Base-by-base conservation (phyloP, 805 yeast genomes). In the Suhomyces faveliae region DNA sequence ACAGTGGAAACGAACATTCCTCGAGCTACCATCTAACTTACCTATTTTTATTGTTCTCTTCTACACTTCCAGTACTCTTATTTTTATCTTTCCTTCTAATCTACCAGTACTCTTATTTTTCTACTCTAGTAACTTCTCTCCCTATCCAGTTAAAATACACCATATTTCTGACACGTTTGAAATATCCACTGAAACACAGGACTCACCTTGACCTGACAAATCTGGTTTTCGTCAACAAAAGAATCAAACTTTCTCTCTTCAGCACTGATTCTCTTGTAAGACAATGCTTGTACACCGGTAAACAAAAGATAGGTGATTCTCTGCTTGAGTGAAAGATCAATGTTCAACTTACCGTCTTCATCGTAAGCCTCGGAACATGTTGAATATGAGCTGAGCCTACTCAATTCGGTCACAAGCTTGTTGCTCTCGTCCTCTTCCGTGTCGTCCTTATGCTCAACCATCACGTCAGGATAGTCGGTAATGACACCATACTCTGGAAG, bases 401-500 rank as follows among this genome's bases (percentile, higher is more conserved):
- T 40, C 19, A 44, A 29, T 35, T 48, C 55, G 2, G 50, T 24
- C 21, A 35, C 40, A 20, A 47, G 35, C 23, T 42, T 46, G 24
- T 45, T 46, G 21, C 38, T 38, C 9, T 45, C 47, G 17, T 33
- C 40, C 15, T 19, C 17, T 15, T 41, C 48, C 5, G 46, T 11
- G 10, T 42, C 45, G 15, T 50, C 40, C 47, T 51, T 57, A 37
- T 35, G 43, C 4, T 49, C 58, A 17, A 54, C 53, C 73, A 72
- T 68, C 5, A 33, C 19, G 45, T 64, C 74, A 0, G 78, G 77
- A 23, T 48, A 49, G 47, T 73, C 78, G 5, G 66, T 48, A 33
- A 73, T 63, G 9, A 73, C 52, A 0, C 75, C 78, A 48, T 61
- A 71, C 39, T 69, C 71, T 2, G 45, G 35, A 8, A 73, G 39